Evolutionary conservation across 176 grass and related monocot genomes (phyloP).

Genomic region (Oryza meridionalis): DNA sequence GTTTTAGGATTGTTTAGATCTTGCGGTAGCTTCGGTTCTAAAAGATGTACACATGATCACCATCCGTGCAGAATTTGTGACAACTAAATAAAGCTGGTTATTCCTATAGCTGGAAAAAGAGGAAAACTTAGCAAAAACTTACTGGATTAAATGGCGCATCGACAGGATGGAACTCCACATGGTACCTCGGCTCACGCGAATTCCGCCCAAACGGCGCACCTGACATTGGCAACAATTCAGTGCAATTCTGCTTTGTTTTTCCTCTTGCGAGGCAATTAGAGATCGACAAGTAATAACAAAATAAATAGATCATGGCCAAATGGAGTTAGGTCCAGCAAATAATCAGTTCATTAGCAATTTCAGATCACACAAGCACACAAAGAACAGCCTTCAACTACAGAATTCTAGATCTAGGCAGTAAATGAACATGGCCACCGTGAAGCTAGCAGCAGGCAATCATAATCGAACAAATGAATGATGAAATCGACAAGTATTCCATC

Average conservation of each 20-base stretch:
- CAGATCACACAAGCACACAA: neutral
- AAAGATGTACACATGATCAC: neutral
- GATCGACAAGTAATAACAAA: neutral
- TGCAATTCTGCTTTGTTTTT: neutral
- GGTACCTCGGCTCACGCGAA: slow-evolving; percentile 45
- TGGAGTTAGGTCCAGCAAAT: neutral
- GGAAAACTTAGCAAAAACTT: neutral
- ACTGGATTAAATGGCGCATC: slow-evolving; percentile 47
- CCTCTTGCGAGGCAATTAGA: neutral
- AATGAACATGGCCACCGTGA: neutral
- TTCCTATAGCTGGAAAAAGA: neutral
- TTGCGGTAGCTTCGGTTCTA: neutral
- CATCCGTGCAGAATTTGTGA: neutral
- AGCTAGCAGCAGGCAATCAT: neutral
- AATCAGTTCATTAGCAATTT: neutral
- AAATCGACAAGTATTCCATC: neutral
- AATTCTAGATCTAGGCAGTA: neutral
- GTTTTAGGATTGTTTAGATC: neutral
- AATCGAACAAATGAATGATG: neutral
- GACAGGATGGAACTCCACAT: slow-evolving; percentile 36
- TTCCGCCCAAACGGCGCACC: slow-evolving; percentile 50
- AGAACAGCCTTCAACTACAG: neutral
- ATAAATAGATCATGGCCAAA: neutral
- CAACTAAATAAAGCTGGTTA: neutral
- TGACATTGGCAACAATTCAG: slow-evolving; percentile 3